Evolutionary conservation across 768 basidiomycete genomes (phyloP), one percentile per base, ranked within the genome.

Genomic region (Neoboletus brunneissimus): DNA sequence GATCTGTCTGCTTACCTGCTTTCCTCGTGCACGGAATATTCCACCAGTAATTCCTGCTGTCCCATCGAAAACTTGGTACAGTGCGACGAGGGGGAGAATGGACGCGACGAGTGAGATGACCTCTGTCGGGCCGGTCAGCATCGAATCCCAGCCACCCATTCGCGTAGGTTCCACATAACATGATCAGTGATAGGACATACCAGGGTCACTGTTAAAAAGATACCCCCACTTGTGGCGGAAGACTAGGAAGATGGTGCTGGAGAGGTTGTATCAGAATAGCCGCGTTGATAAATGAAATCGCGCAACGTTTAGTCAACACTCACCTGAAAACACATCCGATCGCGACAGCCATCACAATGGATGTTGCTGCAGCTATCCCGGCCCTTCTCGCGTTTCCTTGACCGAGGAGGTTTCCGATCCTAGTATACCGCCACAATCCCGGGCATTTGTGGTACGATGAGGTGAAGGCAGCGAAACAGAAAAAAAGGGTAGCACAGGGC

Each of bases 11-110:
- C 54, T 69, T 51, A 76, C 85, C 73, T 89, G 89, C 70, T 87
- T 89, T 22, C 94, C 94, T 38, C 84, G 76, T 0, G 94, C 88
- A 43, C 96, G 81, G 52, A 98, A 77, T 57, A 97, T 83, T 3
- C 94, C 94, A 8, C 79, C 81, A 0, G 84, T 79, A 6, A 94
- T 81, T 0, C 81, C 85, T 3, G 80, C 68, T 12, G 84, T 76
- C 1, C 87, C 91, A 63, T 99, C 96, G 55, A 94, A 88, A 4
- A 96, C 83, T 71, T 97, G 89, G 77, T 87, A 89, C 27, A 89
- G 75, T 9, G 87, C 84, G 5, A 96, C 84, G 9, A 90, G 75
- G 0, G 91, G 90, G 15, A 94, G 67, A 53, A 94, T 86, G 3
- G 77, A 72, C 0, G 90, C 85, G 13, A 91, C 70, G 16, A 72